Evolutionary conservation across 768 basidiomycete species (phyloP).

Genomic region (Lactarius tabidus): DNA sequence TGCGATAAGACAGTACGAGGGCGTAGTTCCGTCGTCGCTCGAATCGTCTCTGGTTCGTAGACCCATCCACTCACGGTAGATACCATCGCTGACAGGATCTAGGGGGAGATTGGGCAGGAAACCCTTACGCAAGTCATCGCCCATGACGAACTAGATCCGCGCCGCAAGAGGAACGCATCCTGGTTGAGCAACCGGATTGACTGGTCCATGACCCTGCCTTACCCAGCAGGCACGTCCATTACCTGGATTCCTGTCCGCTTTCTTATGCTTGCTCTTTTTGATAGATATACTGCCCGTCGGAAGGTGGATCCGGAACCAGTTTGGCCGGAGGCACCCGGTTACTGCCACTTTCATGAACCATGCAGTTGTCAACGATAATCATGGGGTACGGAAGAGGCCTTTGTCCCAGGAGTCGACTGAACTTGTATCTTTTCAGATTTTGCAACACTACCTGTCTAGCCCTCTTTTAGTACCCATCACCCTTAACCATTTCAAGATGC

Average conservation of each 20-base stretch:
- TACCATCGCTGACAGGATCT: constrained; percentile 7
- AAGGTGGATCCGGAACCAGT: constrained; percentile 55
- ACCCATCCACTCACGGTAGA: constrained; percentile 10
- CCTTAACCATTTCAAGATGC: constrained; percentile 69
- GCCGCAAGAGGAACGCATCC: constrained; percentile 45
- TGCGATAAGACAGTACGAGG: not conserved
- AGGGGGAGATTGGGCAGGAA: constrained; percentile 74
- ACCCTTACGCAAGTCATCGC: constrained; percentile 69
- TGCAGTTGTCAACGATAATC: constrained; percentile 64
- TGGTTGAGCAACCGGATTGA: not conserved
- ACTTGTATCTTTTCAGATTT: constrained; percentile 38
- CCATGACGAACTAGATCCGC: constrained; percentile 62
- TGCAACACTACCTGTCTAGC: constrained; percentile 29
- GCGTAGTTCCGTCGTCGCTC: not conserved
- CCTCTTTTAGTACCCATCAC: constrained; percentile 59
- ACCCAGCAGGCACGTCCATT: constrained; percentile 50
- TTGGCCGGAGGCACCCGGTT: constrained; percentile 51
- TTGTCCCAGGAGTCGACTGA: constrained; percentile 41
- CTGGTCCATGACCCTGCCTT: constrained; percentile 45
- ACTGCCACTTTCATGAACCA: constrained; percentile 70
- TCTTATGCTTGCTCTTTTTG: constrained; percentile 4
- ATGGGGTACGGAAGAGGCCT: constrained; percentile 31
- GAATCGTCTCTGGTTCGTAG: constrained; percentile 15
- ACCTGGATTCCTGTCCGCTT: not conserved
- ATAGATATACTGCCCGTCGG: constrained; percentile 56